These are phyloP conservation scores for Aspergillus neotritici DNA, from an alignment of 2,329 filamentous ascomycete species.

Conservation along the genomic window DNA sequence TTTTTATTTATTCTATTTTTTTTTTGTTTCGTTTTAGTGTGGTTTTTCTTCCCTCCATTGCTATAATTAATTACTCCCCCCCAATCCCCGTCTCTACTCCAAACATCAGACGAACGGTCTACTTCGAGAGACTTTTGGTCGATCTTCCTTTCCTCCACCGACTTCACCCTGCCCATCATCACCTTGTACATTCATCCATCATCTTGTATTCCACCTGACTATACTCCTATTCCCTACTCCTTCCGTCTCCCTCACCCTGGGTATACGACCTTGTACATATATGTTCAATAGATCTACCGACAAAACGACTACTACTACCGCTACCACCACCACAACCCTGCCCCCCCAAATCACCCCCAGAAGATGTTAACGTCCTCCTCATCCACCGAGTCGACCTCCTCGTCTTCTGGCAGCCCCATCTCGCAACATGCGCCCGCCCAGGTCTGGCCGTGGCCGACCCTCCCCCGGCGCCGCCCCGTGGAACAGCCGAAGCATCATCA, in stretches of 20 bases:
- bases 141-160: neutral
- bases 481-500: conserved; percentile 19
- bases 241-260: neutral
- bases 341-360: neutral
- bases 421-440: conserved; percentile 23
- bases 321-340: neutral
- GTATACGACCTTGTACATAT: neutral
- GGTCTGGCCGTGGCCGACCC: conserved; percentile 18
- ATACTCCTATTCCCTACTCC: neutral
- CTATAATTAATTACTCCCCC: conserved; percentile 9
- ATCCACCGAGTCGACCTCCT: conserved; percentile 24
- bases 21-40: conserved; percentile 4
- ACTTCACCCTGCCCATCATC: neutral
- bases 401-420: conserved; percentile 21
- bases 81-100: neutral
- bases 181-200: conserved; percentile 2
- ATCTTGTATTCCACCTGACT: neutral
- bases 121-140: too few relatives aligned
- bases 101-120: too few relatives aligned
- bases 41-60: neutral
- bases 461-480: conserved; percentile 18
- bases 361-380: conserved; percentile 23
- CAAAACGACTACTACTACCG: conserved; percentile 1
- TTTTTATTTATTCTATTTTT: neutral
- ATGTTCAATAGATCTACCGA: too few relatives aligned